Evolutionary conservation across 1,284 basidiomycete species (phyloP), one percentile per base, ranked within the genome.

Genomic region (Apiotrichum domesticum): DNA sequence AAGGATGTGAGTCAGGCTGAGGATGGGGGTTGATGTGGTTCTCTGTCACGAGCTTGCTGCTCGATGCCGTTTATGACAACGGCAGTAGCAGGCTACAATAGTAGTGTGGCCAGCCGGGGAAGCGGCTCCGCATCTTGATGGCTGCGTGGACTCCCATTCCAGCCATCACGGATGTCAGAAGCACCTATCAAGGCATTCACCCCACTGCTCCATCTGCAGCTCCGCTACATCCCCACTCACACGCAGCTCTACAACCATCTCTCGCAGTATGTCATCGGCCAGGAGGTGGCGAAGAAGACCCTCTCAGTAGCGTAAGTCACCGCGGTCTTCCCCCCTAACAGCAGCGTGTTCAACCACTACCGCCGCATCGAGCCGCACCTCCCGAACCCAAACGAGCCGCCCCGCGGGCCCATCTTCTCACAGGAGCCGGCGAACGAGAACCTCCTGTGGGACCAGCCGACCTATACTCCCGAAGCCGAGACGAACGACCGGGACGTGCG

Each of bases 281-380:
- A 97, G 72, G 87, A 90, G 62, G 82, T 81, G 61, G 93, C 94
- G 3, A 97, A 97, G 82, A 91, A 92, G 71, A 87, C 90, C 9
- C 81, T 97, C 15, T 90, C 90, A 35, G 94, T 93, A 44, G 89
- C 88, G 88, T 90, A 71, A 68, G 87, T 80, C 4, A 35, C n/a
- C 14, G 21, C 42, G 11, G 21, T 4, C 8, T 9, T 10, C 44
- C 29, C n/a, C 2, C 45, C 59, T 48, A 50, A 32, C 51, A 14
- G 3, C 66, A 94, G 91, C 35, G 89, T 94, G 3, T 95, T 87
- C 80, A 95, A 94, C 66, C 91, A 95, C 71, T 94, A 93, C 71
- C 90, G 87, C 68, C 86, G 90, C 46, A 74, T 75, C 41, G 62
- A 67, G 14, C 69, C 69, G 35, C 58, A 62, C 13, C 53, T 67